A percentile compares a stretch with the other conserved stretches of the same genome.
Evolutionary conservation across 805 yeast genomes (phyloP).

Genomic region (Ogataea populi-albae): DNA sequence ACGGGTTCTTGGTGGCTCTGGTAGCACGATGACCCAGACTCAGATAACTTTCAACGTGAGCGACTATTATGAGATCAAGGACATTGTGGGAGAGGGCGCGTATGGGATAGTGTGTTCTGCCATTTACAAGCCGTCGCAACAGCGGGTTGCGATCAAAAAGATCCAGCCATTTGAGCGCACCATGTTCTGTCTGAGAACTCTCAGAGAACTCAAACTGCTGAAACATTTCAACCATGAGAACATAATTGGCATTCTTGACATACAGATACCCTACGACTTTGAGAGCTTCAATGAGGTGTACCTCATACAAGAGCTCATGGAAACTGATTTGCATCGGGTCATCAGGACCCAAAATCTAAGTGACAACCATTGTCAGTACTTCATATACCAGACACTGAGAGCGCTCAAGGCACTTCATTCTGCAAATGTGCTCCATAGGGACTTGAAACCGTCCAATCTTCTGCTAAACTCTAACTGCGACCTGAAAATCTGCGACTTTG

Average conservation of each 20-base stretch:
- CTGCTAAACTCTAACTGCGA: conserved; percentile 90
- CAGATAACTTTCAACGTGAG: conserved; percentile 73
- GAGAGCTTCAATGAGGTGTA: conserved; percentile 85
- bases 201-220: conserved; percentile 83
- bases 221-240: conserved; percentile 93
- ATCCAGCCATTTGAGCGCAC: conserved; percentile 89
- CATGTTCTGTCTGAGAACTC: conserved; percentile 83
- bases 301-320: conserved; percentile 84
- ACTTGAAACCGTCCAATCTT: conserved; percentile 85
- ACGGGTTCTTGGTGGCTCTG: too few species aligned
- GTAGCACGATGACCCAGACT: conserved; percentile 21
- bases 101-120: conserved; percentile 94
- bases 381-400: conserved; percentile 84
- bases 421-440: conserved; percentile 93
- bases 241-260: conserved; percentile 83
- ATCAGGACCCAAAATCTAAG: conserved; percentile 77
- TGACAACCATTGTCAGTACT: conserved; percentile 93
- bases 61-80: conserved; percentile 79
- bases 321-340: conserved; percentile 80
- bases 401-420: conserved; percentile 89
- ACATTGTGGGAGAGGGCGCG: conserved; percentile 93
- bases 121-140: conserved; percentile 77
- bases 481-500: conserved; percentile 91
- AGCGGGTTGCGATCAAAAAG: conserved; percentile 92
- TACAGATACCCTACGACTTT: conserved; percentile 76